Conservation (phyloP, 1,139 yeast genomes). For the Pichia sp. region DNA sequence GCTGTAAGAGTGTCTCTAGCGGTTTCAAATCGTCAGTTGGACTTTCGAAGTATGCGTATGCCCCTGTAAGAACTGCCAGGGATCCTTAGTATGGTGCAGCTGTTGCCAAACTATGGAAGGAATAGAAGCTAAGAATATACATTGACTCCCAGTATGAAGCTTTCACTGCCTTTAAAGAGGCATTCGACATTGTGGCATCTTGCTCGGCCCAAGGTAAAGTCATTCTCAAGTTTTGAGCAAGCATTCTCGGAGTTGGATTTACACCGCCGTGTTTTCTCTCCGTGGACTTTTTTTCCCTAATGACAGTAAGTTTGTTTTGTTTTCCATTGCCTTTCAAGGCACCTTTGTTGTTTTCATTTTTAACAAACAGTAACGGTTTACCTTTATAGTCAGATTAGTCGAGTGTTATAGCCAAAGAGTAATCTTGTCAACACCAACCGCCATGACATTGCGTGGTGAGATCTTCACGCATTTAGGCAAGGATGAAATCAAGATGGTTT, state of each 20-base stretch:
- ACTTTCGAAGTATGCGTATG: conserved; percentile 22
- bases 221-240: conserved; percentile 28
- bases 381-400: neutral
- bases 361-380: neutral
- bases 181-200: conserved; percentile 43
- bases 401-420: neutral
- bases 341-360: no score
- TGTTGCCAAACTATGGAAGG: conserved; percentile 35
- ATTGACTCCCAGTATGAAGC: conserved; percentile 54
- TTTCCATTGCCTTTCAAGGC: neutral
- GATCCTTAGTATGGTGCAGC: conserved; percentile 20
- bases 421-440: neutral
- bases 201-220: conserved; percentile 62
- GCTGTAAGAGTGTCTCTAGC: conserved; percentile 2
- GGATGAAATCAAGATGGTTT: conserved; percentile 16
- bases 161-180: conserved; percentile 43
- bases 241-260: neutral
- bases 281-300: neutral
- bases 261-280: neutral
- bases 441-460: conserved; percentile 23
- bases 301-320: neutral
- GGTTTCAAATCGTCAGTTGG: conserved; percentile 17
- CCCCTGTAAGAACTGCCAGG: conserved; percentile 6
- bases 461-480: conserved; percentile 27
- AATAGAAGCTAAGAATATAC: conserved; percentile 41